phyloP scores from a whole-genome alignment of 2,329 filamentous ascomycete genomes.

The Scolecobasidium constrictum region DNA sequence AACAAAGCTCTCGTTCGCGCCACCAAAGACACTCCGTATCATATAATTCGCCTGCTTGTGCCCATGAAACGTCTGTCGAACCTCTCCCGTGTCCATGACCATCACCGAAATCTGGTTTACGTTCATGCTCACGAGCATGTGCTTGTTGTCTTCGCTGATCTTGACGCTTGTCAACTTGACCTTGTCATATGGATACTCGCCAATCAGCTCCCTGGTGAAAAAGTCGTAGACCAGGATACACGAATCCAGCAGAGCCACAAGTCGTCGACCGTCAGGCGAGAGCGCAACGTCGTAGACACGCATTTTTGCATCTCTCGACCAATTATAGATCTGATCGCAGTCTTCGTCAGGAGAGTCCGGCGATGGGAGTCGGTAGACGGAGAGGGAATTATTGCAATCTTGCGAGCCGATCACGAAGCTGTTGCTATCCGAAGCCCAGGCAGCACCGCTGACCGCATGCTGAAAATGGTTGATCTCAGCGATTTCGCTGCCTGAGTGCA shows the following conservation, averaged over 20 bases:
- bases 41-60: conserved; percentile 66
- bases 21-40: conserved; percentile 76
- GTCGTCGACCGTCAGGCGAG: conserved; percentile 65
- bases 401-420: conserved; percentile 57
- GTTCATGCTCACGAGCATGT: conserved; percentile 72
- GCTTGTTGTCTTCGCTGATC: conserved; percentile 70
- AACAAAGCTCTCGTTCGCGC: conserved; percentile 84
- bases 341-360: conserved; percentile 34
- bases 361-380: conserved; percentile 38
- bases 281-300: conserved; percentile 79
- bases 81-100: conserved; percentile 60
- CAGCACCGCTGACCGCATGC: conserved; percentile 80
- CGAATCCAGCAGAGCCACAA: conserved; percentile 65
- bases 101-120: conserved; percentile 69
- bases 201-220: conserved; percentile 60
- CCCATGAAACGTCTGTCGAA: conserved; percentile 65
- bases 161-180: conserved; percentile 65
- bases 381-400: conserved; percentile 24
- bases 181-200: conserved; percentile 59
- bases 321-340: conserved; percentile 46
- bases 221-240: conserved; percentile 77
- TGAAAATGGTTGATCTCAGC: conserved; percentile 55
- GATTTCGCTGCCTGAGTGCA: conserved; percentile 33
- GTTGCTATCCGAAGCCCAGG: conserved; percentile 73
- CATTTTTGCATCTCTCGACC: conserved; percentile 39